These are phyloP conservation scores for Marvania coccoides DNA, from an alignment of 139 green algal genomes.

Conservation along the genomic window DNA sequence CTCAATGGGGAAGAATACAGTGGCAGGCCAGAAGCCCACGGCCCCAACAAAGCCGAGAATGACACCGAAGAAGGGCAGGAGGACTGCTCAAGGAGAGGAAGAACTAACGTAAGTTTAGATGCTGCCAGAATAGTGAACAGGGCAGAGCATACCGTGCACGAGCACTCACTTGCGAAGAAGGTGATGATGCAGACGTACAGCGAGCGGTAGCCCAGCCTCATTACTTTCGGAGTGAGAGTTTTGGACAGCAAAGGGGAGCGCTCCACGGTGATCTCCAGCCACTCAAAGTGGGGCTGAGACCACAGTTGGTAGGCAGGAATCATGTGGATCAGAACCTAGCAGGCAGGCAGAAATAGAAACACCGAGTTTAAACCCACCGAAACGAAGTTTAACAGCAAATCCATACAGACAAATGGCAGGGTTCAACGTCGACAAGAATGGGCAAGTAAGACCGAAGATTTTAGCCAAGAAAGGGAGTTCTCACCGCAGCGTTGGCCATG, in stretches of 20 bases:
- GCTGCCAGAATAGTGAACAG: no score
- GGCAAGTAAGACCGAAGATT: no score
- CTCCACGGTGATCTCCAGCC: neutral
- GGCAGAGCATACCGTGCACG: no score
- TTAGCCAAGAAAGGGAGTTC: no score
- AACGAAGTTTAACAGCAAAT: no score
- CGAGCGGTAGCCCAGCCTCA: constrained; percentile 10
- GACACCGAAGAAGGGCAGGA: constrained; percentile 22
- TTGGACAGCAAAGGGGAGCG: neutral
- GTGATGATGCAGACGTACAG: constrained; percentile 13
- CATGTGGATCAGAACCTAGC: constrained; percentile 15
- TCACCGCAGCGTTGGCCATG: constrained; percentile 37
- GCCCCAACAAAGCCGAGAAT: constrained; percentile 23
- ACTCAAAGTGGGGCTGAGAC: constrained; percentile 20
- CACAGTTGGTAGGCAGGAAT: constrained; percentile 25
- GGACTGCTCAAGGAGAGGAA: no score
- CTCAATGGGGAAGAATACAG: constrained; percentile 19
- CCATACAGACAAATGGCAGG: neutral
- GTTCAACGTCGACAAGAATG: no score
- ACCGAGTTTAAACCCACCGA: no score
- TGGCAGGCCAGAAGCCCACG: constrained; percentile 29
- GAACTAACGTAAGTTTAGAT: no score
- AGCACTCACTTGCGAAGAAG: constrained; percentile 16
- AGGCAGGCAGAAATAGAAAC: no score
- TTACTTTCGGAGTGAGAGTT: neutral